Conservation (phyloP, 306 rosid species). For the Purshia tridentata region DNA sequence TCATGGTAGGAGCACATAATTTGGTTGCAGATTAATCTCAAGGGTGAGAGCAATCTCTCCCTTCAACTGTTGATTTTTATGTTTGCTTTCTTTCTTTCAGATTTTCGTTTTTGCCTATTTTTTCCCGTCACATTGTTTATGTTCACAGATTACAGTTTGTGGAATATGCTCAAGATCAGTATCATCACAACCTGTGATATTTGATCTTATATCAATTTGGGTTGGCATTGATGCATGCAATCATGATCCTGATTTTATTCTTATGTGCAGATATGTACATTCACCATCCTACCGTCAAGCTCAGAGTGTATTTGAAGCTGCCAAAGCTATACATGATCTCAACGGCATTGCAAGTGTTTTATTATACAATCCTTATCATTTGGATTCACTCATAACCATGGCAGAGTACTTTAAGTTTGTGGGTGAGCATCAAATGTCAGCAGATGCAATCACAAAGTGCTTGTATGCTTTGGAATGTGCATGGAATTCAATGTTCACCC, state of each 20-base stretch:
- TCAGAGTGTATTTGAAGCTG: conserved; percentile 79
- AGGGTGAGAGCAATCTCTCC: not conserved
- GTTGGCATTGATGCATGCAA: not conserved
- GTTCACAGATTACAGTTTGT: not conserved
- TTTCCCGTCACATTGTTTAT: not conserved
- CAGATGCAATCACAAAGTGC: conserved; percentile 77
- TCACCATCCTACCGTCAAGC: conserved; percentile 62
- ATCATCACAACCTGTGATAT: not conserved
- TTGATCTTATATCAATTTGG: not conserved
- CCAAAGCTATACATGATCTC: conserved; percentile 81
- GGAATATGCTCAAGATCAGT: not conserved
- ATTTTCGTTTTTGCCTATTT: not conserved
- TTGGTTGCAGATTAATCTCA: not conserved
- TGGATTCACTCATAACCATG: conserved; percentile 81
- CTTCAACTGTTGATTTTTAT: not conserved
- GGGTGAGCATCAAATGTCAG: conserved; percentile 92
- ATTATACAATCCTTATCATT: conserved; percentile 70
- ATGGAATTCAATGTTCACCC: conserved; percentile 86
- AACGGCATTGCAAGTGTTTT: conserved; percentile 65
- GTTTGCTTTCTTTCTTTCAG: not conserved
- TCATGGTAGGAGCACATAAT: not conserved
- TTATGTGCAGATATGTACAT: conserved; percentile 64
- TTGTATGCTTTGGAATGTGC: conserved; percentile 93
- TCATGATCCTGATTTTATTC: conserved; percentile 24
- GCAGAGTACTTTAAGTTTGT: conserved; percentile 85